Evolutionary conservation across 2,329 filamentous ascomycete genomes (phyloP), one percentile per base, ranked within the genome.

Genomic region (Dichotomopilus funicola): DNA sequence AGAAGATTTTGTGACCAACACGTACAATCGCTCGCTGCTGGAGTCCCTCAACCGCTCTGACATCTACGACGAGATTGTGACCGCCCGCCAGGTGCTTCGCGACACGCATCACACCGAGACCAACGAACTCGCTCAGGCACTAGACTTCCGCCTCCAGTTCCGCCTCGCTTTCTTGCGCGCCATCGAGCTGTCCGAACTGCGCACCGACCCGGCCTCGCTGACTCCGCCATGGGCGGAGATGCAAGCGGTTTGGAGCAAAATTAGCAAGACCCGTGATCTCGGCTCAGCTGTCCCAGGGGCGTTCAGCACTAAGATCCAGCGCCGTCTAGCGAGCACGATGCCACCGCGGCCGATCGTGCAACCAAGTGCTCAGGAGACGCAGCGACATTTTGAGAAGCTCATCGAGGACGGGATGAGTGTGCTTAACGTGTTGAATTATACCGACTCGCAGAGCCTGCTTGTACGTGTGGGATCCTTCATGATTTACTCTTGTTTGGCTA

Each of bases 1-100:
- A 72, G 94, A 99, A 71, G 94, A 99, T 66, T 96, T 99, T 67
- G 89, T 95, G 19, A 91, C 90, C 6, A 91, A 95, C 69, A 88
- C 91, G 0, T 97, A 94, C 68, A 87, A 91, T 62, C 82, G 91
- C 40, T 83, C 82, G 10, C 75, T 99, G 0, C 77, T 97, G 6
- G 82, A 84, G 33, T 73, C 78, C 11, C 77, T 92, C 55, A 74
- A 81, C 12, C 70, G 77, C 2, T 72, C 76, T 5, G 75, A 79
- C n/a, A 77, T 90, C 31, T 73, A 78, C 43, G 70, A 73, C 7
- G 68, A 78, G 33, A 70, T 90, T 19, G 69, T 78, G 31, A 72
- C 79, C 37, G 83, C 84, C 4, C 70, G 79, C n/a, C 68, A 69
- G 10, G 72, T 82, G 58, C 64, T 89, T 0, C 70, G 75, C 43